Base-by-base conservation (phyloP, 2,329 filamentous ascomycete genomes). In the Penicillium sumatraense region DNA sequence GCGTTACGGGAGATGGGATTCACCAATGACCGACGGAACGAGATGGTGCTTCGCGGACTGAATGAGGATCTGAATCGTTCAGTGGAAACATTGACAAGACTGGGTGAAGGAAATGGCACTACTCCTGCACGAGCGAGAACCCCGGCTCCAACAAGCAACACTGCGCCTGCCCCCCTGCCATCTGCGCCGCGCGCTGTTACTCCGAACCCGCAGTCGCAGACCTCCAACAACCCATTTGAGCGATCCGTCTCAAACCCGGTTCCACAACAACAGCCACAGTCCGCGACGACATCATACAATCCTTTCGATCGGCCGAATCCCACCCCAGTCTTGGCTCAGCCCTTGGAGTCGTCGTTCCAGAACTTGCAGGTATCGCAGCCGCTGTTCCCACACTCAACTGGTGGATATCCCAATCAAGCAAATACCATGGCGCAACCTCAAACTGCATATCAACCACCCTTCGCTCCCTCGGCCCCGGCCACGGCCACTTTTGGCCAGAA, bases 1-100 rank as follows among this genome's bases (percentile, higher is more conserved):
- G 87, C 86, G 49, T 77, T 99, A 54, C 85, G 87, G 52, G 92
- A 97, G 53, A 96, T 98, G 92, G 95, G 95, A 0, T 99, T 99
- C 67, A 80, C 79, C 3, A 92, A 99, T 69, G 86, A 89, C 38
- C 90, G 89, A 64, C 86, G 89, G 56, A 98, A 97, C 68, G 81
- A 86, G 4, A 86, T 89, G 49, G 86, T 97, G 23, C 78, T 99
- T 16, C 93, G 92, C 70, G 89, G 89, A 3, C 82, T 96, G 26
- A 87, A 89, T 67, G 93, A 93, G 3, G 93, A 95, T 68, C 70
- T 99, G 54, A 91, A 97, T 64, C 89, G 86, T 72, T 87, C 93
- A 0, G 86, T 98, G 41, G 93, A 98, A 73, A 86, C 91, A 16
- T 76, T 99, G 67, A 86, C 95, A 53, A 85, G 91, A 62, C 76